Conservation (phyloP, 2,329 filamentous ascomycete genomes). For the Sporothrix globosa region DNA sequence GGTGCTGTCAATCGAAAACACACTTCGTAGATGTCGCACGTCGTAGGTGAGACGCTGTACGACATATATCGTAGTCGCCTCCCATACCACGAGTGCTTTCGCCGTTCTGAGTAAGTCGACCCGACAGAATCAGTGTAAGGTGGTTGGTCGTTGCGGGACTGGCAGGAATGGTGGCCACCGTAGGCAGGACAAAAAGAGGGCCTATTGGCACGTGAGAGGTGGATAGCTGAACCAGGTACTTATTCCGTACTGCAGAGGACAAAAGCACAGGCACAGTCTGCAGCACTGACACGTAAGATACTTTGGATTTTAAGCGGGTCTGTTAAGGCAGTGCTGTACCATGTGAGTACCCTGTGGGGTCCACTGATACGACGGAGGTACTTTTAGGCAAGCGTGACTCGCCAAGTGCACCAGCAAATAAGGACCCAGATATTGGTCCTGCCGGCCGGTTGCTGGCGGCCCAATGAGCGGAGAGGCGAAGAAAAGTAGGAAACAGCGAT, state of each 20-base stretch:
- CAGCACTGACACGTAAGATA: background rate
- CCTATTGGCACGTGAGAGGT: conserved; percentile 21
- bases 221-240: background rate
- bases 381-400: conserved; percentile 6
- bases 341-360: conserved; percentile 10
- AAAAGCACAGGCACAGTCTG: background rate
- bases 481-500: conserved; percentile 3
- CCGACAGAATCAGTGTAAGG: background rate
- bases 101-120: conserved; percentile 28
- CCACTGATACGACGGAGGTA: background rate
- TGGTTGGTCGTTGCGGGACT: background rate
- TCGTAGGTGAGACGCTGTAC: too few relatives aligned
- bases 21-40: background rate
- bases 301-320: background rate
- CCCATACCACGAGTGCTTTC: background rate
- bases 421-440: background rate
- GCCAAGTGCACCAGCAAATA: conserved; percentile 2
- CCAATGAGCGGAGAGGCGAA: conserved; percentile 22
- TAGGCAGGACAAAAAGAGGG: background rate
- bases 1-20: background rate
- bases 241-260: background rate
- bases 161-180: background rate
- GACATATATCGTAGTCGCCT: too few relatives aligned
- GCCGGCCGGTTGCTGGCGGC: background rate
- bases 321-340: background rate